Percentiles rank a stretch among this genome's conserved stretches.
phyloP scores from a whole-genome alignment of 2,329 filamentous ascomycete species.

The Fusarium haematococcum region DNA sequence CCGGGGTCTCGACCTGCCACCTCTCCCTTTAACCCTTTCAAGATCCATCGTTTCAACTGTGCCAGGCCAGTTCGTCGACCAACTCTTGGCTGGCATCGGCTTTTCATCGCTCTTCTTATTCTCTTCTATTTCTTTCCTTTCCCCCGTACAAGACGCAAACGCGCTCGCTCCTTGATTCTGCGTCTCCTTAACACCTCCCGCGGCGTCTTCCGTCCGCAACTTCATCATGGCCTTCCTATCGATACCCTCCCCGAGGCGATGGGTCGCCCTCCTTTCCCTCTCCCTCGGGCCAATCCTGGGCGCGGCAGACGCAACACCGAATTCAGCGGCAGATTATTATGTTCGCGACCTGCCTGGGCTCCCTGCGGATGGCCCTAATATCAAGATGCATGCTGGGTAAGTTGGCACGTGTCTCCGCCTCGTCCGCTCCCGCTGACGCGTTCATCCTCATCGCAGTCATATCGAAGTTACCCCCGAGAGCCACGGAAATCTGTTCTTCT shows the following conservation, averaged over 20 bases:
- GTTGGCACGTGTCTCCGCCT: conserved; percentile 46
- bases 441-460: conserved; percentile 68
- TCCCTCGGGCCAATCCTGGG: conserved; percentile 57
- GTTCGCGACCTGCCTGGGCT: conserved; percentile 87
- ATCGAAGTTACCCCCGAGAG: conserved; percentile 87
- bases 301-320: conserved; percentile 45
- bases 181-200: conserved; percentile 13
- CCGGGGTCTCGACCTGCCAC: conserved; percentile 36
- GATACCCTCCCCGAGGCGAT: conserved; percentile 43
- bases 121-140: conserved; percentile 7
- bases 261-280: conserved; percentile 50
- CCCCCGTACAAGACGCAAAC: conserved; percentile 13
- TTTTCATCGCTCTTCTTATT: neutral
- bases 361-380: conserved; percentile 75
- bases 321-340: conserved; percentile 81
- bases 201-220: conserved; percentile 35
- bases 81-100: conserved; percentile 1
- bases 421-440: conserved; percentile 37
- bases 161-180: conserved; percentile 5
- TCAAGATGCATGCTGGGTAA: conserved; percentile 99
- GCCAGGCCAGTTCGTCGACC: conserved; percentile 20
- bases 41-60: conserved; percentile 30
- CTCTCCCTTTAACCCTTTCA: conserved; percentile 20
- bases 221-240: conserved; percentile 43
- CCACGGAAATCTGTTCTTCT: conserved; percentile 98